Evolutionary conservation across 75 land plant genomes (phyloP).

Genomic region (Gnetum montanum): DNA sequence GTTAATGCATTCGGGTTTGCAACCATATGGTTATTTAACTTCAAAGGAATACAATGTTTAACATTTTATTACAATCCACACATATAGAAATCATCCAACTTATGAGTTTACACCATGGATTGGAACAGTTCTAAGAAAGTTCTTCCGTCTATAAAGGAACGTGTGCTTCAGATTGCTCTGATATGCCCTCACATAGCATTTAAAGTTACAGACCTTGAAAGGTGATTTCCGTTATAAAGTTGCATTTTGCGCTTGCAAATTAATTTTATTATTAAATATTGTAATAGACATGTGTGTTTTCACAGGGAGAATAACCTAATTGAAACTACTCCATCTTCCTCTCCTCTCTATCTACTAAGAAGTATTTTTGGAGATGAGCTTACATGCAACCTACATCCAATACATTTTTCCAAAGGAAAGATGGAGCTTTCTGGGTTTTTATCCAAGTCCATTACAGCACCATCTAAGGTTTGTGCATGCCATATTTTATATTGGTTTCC

Average conservation of each 20-base stretch:
- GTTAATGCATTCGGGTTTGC: conserved; percentile 17
- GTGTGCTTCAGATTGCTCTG: conserved; percentile 58
- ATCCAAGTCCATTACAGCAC: conserved; percentile 31
- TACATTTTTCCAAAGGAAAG: conserved; percentile 43
- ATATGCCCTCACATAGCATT: conserved; percentile 62
- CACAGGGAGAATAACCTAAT: conserved; percentile 57
- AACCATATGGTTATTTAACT: too few species aligned
- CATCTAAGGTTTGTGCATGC: conserved; percentile 66
- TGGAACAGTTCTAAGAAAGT: conserved; percentile 59
- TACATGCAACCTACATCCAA: conserved; percentile 28
- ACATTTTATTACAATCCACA: too few species aligned
- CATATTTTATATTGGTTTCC: too few species aligned
- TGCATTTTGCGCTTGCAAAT: neutral
- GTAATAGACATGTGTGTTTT: neutral
- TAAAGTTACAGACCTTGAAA: conserved; percentile 51
- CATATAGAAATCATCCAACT: too few species aligned
- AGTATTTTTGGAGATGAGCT: conserved; percentile 55
- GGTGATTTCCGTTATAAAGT: conserved; percentile 43
- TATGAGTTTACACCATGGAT: too few species aligned
- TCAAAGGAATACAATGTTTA: too few species aligned
- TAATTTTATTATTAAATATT: neutral
- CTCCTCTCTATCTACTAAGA: conserved; percentile 43
- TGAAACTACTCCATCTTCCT: conserved; percentile 28
- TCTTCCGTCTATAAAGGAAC: conserved; percentile 66
- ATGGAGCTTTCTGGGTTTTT: conserved; percentile 69